Percentiles rank a stretch among this genome's conserved stretches.
Conservation (phyloP, 2,329 filamentous ascomycete genomes). For the Drechmeria coniospora region DNA sequence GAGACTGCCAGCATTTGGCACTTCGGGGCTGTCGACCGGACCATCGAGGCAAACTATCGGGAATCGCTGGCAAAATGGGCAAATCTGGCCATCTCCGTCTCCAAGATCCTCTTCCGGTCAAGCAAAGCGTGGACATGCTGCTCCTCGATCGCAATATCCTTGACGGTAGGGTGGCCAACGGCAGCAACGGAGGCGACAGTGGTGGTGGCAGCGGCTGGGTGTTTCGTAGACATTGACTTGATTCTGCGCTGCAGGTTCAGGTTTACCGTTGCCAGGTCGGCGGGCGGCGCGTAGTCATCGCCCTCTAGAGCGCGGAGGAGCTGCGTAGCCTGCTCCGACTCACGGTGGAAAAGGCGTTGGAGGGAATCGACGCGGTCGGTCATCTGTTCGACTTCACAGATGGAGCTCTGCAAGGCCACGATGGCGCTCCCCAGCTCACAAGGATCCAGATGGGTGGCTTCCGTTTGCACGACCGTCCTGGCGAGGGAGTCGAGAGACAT, state of each 20-base stretch:
- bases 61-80: too few species aligned
- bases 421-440: constrained; percentile 35
- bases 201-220: constrained; percentile 17
- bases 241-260: constrained; percentile 56
- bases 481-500: constrained; percentile 44
- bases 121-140: too few species aligned
- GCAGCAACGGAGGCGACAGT: constrained; percentile 17
- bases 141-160: constrained; percentile 43
- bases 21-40: too few species aligned
- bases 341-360: constrained; percentile 36
- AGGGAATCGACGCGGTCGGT: constrained; percentile 38
- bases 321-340: constrained; percentile 24
- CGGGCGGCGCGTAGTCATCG: constrained; percentile 35
- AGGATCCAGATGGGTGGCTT: constrained; percentile 30
- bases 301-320: constrained; percentile 27
- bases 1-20: too few species aligned
- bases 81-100: too few species aligned
- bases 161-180: constrained; percentile 34
- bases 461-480: constrained; percentile 31
- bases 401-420: constrained; percentile 37
- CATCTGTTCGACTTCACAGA: constrained; percentile 40
- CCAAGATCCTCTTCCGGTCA: too few species aligned
- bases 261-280: constrained; percentile 53
- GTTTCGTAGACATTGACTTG: constrained; percentile 48
- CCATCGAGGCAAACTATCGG: too few species aligned